Evolutionary conservation across 176 grass and related monocot genomes (phyloP), one percentile per base, ranked within the genome.

Genomic region (Hordeum marinum): DNA sequence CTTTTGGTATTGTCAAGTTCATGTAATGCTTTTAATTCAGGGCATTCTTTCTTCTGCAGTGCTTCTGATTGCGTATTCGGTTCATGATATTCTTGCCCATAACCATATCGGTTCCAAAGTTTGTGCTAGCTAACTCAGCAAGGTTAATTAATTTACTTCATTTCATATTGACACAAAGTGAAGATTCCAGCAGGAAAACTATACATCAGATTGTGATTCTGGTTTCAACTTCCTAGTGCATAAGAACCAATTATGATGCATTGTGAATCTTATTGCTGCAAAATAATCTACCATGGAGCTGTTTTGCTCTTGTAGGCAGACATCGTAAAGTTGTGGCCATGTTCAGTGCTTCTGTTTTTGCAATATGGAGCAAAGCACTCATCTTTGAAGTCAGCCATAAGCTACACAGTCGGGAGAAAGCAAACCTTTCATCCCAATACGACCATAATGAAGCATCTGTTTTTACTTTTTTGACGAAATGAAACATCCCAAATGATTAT

Each of bases 1-100:
- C 35, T 84, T 18, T 40, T 80, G 14, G 9, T 50, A 80, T 21
- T 73, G 20, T 34, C 68, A 74, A 80, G 20, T 80, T 68, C 70
- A 76, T 46, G 68, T 20, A 11, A 18, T 48, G 10, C n/a, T 32
- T 39, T 62, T 10, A 76, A 24, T 45, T 63, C 32, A 23, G 5
- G 46, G 11, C 20, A 84, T 45, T 66, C 81, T 9, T 77, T 82
- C 41, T 69, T 75, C 68, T 39, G 58, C 24, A 23, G 45, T 62
- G 61, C 24, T 68, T 59, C 21, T 43, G 68, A 11, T 82, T 63
- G 40, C 4, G 0, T 58, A 72, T 58, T 82, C 21, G 6, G 26
- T 79, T 65, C 74, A 42, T 86, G 45, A 27, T 73, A 36, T 50
- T 14, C 17, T 21, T 83, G 25, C 6, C 58, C 6, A 36, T 63